phyloP scores from a whole-genome alignment of 1,139 yeast genomes.

The Sugiyamaella japonica region DNA sequence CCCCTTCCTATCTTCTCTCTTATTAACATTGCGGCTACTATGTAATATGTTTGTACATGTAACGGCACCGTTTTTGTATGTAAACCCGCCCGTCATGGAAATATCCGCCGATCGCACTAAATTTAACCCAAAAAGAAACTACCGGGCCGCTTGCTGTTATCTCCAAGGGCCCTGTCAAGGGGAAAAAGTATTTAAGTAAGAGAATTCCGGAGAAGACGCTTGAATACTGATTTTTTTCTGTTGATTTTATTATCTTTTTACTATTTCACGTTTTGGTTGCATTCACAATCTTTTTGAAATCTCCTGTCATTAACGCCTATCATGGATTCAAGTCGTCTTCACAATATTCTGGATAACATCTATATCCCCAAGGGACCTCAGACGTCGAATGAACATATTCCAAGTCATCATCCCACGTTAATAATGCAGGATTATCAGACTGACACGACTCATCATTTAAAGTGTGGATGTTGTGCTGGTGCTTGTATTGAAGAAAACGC shows the following conservation, averaged over 20 bases:
- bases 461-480: conserved; percentile 52
- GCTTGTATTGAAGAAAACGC: conserved; percentile 50
- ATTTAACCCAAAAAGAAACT: conserved; percentile 12
- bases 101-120: background rate
- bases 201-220: background rate
- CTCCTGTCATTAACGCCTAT: conserved; percentile 16
- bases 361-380: conserved; percentile 44
- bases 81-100: conserved; percentile 5
- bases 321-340: conserved; percentile 48
- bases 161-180: background rate
- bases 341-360: conserved; percentile 44
- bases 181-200: conserved; percentile 1
- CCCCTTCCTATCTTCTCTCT: background rate
- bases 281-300: background rate
- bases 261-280: background rate
- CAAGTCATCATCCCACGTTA: conserved; percentile 50
- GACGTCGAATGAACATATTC: conserved; percentile 38
- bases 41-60: conserved; percentile 8
- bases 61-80: conserved; percentile 4
- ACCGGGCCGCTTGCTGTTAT: conserved; percentile 9
- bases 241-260: background rate
- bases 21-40: background rate
- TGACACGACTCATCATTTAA: conserved; percentile 47
- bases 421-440: conserved; percentile 49
- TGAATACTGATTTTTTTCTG: background rate